Percentiles rank a stretch among this genome's conserved stretches.
Conservation (phyloP, 2,329 filamentous ascomycete genomes). For the Neonectria coccinea region DNA sequence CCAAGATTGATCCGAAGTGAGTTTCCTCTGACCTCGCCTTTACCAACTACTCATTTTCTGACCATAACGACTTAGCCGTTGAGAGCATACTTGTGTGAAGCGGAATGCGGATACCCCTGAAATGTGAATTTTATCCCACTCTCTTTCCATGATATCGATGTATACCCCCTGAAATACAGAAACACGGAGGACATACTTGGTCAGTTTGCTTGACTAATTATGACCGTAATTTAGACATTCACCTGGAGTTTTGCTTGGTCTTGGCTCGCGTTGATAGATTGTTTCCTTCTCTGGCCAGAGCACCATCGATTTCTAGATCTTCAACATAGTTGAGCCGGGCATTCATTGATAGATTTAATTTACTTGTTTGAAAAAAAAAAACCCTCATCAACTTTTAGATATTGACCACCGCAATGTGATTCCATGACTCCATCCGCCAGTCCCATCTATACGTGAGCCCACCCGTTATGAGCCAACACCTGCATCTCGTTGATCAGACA, state of each 20-base stretch:
- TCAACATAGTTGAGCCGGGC: neutral
- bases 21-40: neutral
- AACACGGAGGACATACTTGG: no score
- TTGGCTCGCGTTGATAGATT: neutral
- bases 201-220: neutral
- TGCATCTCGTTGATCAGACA: slow-evolving; percentile 73
- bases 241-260: neutral
- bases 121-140: no score
- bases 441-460: slow-evolving; percentile 63
- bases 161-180: no score
- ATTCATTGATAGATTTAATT: neutral
- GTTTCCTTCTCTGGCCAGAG: neutral
- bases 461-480: slow-evolving; percentile 67
- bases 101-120: no score
- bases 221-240: neutral
- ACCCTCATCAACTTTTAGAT: neutral
- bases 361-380: neutral
- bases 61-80: neutral
- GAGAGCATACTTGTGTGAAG: neutral
- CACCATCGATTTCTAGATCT: neutral
- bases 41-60: neutral
- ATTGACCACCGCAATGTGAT: neutral
- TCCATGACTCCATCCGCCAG: neutral
- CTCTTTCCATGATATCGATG: no score
- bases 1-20: neutral